These are phyloP conservation scores for Boletales sp. DNA, from an alignment of 768 basidiomycete genomes.

Conservation along the genomic window DNA sequence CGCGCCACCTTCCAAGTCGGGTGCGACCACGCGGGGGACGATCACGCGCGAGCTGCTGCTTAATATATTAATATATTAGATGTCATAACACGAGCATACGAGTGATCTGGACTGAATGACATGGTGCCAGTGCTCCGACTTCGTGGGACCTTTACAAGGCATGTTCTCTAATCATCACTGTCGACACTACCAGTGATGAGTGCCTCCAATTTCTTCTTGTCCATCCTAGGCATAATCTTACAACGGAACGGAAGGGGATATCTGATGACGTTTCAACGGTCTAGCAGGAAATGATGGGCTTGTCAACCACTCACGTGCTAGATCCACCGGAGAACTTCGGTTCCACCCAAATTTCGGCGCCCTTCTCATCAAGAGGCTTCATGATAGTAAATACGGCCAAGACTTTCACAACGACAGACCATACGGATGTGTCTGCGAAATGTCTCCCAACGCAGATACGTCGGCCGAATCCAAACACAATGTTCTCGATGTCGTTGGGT, in stretches of 20 bases:
- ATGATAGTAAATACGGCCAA: constrained; percentile 5
- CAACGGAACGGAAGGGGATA: constrained; percentile 4
- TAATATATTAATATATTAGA: too few relatives aligned
- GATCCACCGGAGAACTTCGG: constrained; percentile 4
- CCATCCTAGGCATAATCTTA: constrained; percentile 2
- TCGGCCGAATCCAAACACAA: constrained; percentile 23
- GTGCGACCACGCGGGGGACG: too few relatives aligned
- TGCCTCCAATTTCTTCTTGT: neutral
- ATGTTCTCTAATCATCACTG: too few relatives aligned
- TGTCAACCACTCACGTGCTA: neutral
- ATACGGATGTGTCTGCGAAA: constrained; percentile 13
- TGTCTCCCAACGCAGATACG: constrained; percentile 19
- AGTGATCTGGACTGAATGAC: too few relatives aligned
- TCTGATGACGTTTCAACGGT: neutral
- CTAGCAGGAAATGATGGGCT: neutral
- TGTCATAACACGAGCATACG: too few relatives aligned
- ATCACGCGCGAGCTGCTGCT: too few relatives aligned
- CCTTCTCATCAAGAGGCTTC: neutral
- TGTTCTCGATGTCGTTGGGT: neutral
- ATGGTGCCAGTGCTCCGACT: too few relatives aligned
- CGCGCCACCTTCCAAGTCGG: too few relatives aligned
- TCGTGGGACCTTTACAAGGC: too few relatives aligned
- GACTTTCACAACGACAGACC: neutral
- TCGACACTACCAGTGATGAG: neutral
- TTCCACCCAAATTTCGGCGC: constrained; percentile 5